These are phyloP conservation scores for Delonix regia DNA, from an alignment of 306 rosid genomes.

Conservation along the genomic window DNA sequence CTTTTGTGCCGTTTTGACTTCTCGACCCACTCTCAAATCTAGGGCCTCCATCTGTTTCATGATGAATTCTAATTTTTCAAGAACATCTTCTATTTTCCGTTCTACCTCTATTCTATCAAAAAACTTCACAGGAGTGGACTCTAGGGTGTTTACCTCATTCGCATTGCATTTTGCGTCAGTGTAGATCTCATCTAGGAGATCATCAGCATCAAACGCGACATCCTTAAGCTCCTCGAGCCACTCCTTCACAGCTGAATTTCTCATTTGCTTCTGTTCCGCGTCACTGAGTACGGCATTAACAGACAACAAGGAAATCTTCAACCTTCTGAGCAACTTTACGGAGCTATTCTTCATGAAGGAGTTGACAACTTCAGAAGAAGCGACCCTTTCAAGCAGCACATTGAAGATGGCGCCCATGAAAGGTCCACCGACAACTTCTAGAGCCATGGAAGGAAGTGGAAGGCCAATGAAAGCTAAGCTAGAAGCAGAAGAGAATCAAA, in stretches of 20 bases:
- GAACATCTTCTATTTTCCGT: not conserved
- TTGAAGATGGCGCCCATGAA: slow-evolving; percentile 46
- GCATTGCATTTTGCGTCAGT: not conserved
- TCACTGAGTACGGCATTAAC: slow-evolving; percentile 45
- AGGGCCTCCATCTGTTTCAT: not conserved
- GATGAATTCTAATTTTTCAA: slow-evolving; percentile 8
- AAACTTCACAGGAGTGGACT: not conserved
- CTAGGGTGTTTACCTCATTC: not conserved
- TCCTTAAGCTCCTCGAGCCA: slow-evolving; percentile 56
- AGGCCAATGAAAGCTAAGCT: not conserved
- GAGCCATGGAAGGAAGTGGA: slow-evolving; percentile 37
- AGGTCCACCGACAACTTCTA: slow-evolving; percentile 51
- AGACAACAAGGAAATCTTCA: slow-evolving; percentile 44
- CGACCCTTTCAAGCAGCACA: slow-evolving; percentile 36
- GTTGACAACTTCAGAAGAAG: slow-evolving; percentile 41
- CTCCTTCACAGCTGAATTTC: slow-evolving; percentile 41
- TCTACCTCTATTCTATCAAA: not conserved
- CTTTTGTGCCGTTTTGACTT: not conserved
- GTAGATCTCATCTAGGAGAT: slow-evolving; percentile 14
- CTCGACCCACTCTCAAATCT: not conserved
- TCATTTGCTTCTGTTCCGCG: slow-evolving; percentile 55
- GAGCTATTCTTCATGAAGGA: slow-evolving; percentile 32
- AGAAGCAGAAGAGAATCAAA: not conserved
- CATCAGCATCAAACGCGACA: slow-evolving; percentile 44
- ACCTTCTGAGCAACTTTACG: slow-evolving; percentile 40